A percentile compares a stretch with the other conserved stretches of the same genome.
Evolutionary conservation across 177 flowering plant species (phyloP).

Genomic region (Vitis hybrid): DNA sequence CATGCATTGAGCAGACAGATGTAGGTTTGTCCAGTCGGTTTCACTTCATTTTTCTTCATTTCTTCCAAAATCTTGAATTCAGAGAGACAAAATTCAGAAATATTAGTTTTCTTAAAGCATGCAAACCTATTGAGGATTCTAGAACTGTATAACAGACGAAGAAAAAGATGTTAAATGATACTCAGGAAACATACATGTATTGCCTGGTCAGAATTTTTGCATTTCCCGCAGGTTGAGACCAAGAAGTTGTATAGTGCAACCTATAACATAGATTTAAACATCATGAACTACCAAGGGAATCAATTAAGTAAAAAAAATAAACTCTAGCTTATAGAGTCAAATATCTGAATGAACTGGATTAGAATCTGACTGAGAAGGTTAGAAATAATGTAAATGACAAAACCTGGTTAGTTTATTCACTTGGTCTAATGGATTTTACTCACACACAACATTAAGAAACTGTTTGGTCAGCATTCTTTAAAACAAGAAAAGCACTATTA

Average conservation of each 20-base stretch:
- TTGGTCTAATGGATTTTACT: background rate
- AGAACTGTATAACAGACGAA: background rate
- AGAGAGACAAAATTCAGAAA: background rate
- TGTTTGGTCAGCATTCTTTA: too few relatives aligned
- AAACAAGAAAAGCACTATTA: too few relatives aligned
- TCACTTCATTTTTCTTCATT: conserved; percentile 81
- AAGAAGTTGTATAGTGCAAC: conserved; percentile 77
- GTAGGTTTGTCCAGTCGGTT: conserved; percentile 87
- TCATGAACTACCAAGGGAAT: background rate
- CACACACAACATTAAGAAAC: too few relatives aligned
- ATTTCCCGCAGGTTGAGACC: conserved; percentile 86
- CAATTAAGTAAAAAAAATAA: background rate
- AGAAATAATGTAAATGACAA: background rate
- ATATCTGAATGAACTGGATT: background rate
- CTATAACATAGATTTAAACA: conserved; percentile 32
- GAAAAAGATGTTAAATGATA: background rate
- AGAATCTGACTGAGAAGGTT: background rate
- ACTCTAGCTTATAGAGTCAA: background rate
- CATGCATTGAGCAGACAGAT: conserved; percentile 84
- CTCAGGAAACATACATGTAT: conserved; percentile 40
- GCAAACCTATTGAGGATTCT: background rate
- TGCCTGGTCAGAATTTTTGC: conserved; percentile 68
- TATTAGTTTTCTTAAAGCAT: background rate
- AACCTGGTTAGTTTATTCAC: background rate
- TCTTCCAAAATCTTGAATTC: conserved; percentile 80